Evolutionary conservation across 1,284 basidiomycete genomes (phyloP), one percentile per base, ranked within the genome.

Genomic region (Malassezia yamatoensis): DNA sequence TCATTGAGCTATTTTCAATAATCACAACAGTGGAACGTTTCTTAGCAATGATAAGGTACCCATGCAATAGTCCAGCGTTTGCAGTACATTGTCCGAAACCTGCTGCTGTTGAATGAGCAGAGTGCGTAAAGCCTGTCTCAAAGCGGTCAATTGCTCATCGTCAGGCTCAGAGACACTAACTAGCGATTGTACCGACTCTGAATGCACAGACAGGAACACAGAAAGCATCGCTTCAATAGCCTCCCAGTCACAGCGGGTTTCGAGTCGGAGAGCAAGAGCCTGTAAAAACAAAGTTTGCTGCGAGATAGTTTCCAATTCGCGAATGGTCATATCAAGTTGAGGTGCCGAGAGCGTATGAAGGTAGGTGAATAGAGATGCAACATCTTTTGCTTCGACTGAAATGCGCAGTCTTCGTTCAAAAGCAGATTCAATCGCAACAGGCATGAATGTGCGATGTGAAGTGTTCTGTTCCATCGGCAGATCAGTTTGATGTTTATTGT

Each of bases 211-310:
- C 21, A 96, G 77, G 75, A 94, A 88, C 1, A 93, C 85, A 59
- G 81, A 83, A 63, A 91, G 81, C 72, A 93, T 80, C 0, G 90
- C 83, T 76, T 98, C 90, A 2, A 96, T 87, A 9, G 89, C 90
- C 76, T 99, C 93, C 70, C 93, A 98, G 76, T 99, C 93, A 48
- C 83, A 82, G 66, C 85, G 87, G 15, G 85, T 86, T 40, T 76
- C 76, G 21, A 98, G 79, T 2, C 93, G 83, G 51, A 79, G 80
- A 3, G 80, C 81, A 16, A 98, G 79, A 0, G 88, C 86, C 53
- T 80, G 77, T 37, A 94, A 76, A 77, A 96, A 94, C 5, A 80
- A 76, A 1, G 77, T 77, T 18, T 91, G 79, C 53, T 82, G 80
- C 46, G 84, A 79, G 29, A 86, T 76, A 4, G 83, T 81, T n/a